Base-by-base conservation (phyloP, 805 yeast genomes). In the Wickerhamomyces bisporus region DNA sequence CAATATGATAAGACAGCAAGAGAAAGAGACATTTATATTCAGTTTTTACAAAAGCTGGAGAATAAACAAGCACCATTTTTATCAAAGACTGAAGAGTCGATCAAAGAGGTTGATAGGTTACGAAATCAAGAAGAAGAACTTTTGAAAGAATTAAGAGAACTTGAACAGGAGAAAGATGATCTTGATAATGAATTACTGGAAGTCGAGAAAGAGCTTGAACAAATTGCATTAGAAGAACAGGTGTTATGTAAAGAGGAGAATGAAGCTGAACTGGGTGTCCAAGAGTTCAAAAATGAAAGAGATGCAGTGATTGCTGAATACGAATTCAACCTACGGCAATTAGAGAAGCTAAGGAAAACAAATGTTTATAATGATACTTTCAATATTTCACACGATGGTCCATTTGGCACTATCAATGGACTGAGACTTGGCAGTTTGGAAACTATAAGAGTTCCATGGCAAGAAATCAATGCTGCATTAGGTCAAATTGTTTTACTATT, bases 391-490 rank as follows among this genome's bases (percentile, higher is more conserved):
- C 84, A 81, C 45, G 86, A 85, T 44, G 93, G 91, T 5, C 75
- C 76, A 25, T 86, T 85, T 61, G 96, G 94, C 0, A 81, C 93
- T 1, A 91, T 89, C 24, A 89, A 89, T 60, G 91, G 89, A 0
- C 67, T 86, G 19, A 62, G 96, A 40, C 57, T 91, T n/a, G 98
- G 98, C 0, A 67, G 78, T 12, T 58, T 77, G 34, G 76, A 73
- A 29, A 73, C 69, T 7, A 60, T 65, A 37, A 73, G 70, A 42
- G 85, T 89, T 0, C 82, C 94, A 2, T 87, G 95, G 95, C 77
- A 86, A 38, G 98, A 89, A 50, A 81, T 87, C 30, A 89, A 88
- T 55, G 93, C 94, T 2, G 96, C 95, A 0, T 62, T 89, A 50
- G 98, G 98, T 0, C 96, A 89, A 48, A 64, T 89, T 2, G 73